Evolutionary conservation across 2,329 filamentous ascomycete genomes (phyloP), one percentile per base, ranked within the genome.

Genomic region (Canariomyces notabilis): DNA sequence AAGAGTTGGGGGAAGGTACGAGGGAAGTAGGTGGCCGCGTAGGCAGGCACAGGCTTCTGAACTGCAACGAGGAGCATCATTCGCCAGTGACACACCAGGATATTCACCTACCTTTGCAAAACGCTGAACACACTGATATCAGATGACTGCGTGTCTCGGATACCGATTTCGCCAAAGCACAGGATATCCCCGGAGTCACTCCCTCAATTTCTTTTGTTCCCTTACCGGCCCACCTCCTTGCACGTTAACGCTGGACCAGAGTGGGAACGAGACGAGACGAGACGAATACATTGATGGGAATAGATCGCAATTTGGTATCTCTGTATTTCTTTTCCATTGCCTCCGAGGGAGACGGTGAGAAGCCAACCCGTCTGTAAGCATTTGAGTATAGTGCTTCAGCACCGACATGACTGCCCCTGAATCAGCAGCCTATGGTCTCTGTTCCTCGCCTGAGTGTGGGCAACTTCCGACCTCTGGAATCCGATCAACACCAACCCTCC

Each of bases 401-500:
- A 26, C 8, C 8, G 26, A 8, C 26, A 12, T 12, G 9, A 12
- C 26, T 29, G 14, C 26, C 26, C 9, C 8, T 9, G 8, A 26
- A 29, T 4, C 26, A 4, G 26, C 14, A 12, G 9, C 9, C 26
- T 12, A 5, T 29, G 26, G 26, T 4, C 8, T 29, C 4, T 29
- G 26, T 29, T 9, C 26, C 26, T 29, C 26, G 9, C n/a, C n/a
- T n/a, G n/a, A n/a, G 4, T 9, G 7, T 3, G 4, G 26, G 9
- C 4, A 9, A 8, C 26, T 9, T 29, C 26, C 35, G 14, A 16
- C 20, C 20, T 11, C 16, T 20, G 23, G 26, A 19, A 34, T 12
- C 29, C 39, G 11, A 26, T 44, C 41, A 48, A 44, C 32, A 44
- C 41, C 18, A 12, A 16, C 12, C 22, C 22, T n/a, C 23, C 18